Conservation (phyloP, 2,329 filamentous ascomycete genomes). For the Ceratocystis huliohia region DNA sequence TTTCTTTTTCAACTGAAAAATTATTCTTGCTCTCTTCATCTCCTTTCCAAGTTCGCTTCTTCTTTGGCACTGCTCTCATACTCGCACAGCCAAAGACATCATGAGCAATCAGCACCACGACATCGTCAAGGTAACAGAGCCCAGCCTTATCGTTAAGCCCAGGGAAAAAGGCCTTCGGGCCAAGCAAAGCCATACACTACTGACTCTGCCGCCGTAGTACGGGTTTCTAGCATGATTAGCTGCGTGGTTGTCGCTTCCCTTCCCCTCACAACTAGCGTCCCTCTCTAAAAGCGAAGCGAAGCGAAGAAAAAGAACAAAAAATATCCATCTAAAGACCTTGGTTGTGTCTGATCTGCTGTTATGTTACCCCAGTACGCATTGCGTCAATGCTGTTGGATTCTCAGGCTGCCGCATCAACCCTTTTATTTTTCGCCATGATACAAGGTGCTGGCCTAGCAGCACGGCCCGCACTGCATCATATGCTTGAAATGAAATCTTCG, state of each 20-base stretch:
- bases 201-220: neutral
- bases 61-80: neutral
- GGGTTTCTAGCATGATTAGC: neutral
- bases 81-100: neutral
- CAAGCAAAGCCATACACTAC: neutral
- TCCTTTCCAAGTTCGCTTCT: no score
- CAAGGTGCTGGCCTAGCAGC: neutral
- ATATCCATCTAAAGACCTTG: neutral
- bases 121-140: neutral
- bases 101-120: neutral
- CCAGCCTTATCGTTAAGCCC: neutral
- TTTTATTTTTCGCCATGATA: neutral
- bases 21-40: neutral
- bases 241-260: neutral
- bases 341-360: neutral
- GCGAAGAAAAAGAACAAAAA: neutral
- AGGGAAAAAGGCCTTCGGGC: neutral
- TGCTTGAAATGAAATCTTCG: neutral
- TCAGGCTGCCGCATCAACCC: neutral
- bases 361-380: neutral
- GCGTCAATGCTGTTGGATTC: neutral
- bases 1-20: neutral
- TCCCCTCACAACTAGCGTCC: neutral
- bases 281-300: neutral
- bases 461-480: neutral